These are phyloP conservation scores for Cryoendolithus antarcticus DNA, from an alignment of 2,329 filamentous ascomycete genomes.

Conservation along the genomic window DNA sequence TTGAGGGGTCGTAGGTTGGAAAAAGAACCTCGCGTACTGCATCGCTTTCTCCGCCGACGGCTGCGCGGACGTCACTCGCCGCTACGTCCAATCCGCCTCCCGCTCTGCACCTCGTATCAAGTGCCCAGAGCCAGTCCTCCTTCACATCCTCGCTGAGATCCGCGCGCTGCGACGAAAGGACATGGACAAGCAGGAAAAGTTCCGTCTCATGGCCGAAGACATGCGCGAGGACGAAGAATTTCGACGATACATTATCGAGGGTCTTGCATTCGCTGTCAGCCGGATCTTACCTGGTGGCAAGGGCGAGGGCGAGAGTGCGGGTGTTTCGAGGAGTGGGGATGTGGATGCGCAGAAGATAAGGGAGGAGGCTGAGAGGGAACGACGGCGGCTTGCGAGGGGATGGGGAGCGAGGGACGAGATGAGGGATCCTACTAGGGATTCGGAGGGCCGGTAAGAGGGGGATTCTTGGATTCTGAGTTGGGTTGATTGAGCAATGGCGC, in stretches of 20 bases:
- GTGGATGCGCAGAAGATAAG: constrained; percentile 31
- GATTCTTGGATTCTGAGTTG: too few relatives aligned
- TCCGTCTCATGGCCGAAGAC: constrained; percentile 70
- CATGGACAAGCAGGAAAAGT: constrained; percentile 74
- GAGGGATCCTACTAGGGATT: too few relatives aligned
- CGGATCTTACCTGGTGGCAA: constrained; percentile 43
- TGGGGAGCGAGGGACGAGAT: too few relatives aligned
- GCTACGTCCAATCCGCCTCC: constrained; percentile 58
- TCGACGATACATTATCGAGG: constrained; percentile 58
- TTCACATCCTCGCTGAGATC: constrained; percentile 83
- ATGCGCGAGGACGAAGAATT: constrained; percentile 63
- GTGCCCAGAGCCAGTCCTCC: constrained; percentile 77
- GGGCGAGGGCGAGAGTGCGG: constrained; percentile 8
- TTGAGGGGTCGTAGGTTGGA: constrained; percentile 49
- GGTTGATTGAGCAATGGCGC: too few relatives aligned
- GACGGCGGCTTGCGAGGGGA: too few relatives aligned
- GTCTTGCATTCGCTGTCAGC: constrained; percentile 61
- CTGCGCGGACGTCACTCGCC: constrained; percentile 53
- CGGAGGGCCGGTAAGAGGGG: too few relatives aligned
- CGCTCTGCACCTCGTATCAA: constrained; percentile 63
- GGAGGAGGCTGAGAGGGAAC: too few relatives aligned
- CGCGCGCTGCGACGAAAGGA: constrained; percentile 71
- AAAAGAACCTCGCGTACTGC: constrained; percentile 93
- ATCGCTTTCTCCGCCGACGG: constrained; percentile 91
- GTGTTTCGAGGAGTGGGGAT: constrained; percentile 21